phyloP scores from a whole-genome alignment of 2,329 filamentous ascomycete genomes.

The Fusarium acutatum region DNA sequence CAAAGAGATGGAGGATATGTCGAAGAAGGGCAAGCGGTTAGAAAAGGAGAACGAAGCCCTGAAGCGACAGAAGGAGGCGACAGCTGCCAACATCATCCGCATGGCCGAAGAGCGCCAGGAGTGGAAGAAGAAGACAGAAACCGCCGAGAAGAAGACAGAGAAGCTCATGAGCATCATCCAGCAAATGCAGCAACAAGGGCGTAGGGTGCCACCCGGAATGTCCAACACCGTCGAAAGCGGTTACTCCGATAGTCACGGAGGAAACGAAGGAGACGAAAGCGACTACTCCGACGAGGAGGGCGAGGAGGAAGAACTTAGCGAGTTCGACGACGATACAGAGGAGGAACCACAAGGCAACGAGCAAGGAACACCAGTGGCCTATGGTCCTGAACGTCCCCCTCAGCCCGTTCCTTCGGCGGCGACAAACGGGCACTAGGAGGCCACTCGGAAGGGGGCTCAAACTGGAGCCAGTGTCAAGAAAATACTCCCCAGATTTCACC shows the following conservation, averaged over 20 bases:
- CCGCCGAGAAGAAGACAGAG: slow-evolving; percentile 76
- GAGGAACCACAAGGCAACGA: slow-evolving; percentile 55
- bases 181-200: slow-evolving; percentile 94
- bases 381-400: slow-evolving; percentile 60
- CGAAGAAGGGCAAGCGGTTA: slow-evolving; percentile 95
- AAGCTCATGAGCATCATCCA: slow-evolving; percentile 95
- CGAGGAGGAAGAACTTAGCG: slow-evolving; percentile 69
- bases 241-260: slow-evolving; percentile 63
- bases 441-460: slow-evolving; percentile 28
- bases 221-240: slow-evolving; percentile 66
- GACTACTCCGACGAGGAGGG: slow-evolving; percentile 73
- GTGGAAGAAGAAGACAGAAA: slow-evolving; percentile 72
- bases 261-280: slow-evolving; percentile 64
- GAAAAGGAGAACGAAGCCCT: slow-evolving; percentile 95
- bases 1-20: slow-evolving; percentile 99
- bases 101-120: slow-evolving; percentile 96
- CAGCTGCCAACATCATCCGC: slow-evolving; percentile 92
- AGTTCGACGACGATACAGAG: slow-evolving; percentile 70
- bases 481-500: not conserved
- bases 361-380: slow-evolving; percentile 51
- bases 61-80: slow-evolving; percentile 91
- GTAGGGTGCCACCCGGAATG: slow-evolving; percentile 75
- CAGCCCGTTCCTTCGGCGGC: slow-evolving; percentile 46
- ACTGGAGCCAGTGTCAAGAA: slow-evolving; percentile 8
- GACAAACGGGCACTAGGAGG: slow-evolving; percentile 56